Evolutionary conservation across 1,284 basidiomycete species (phyloP).

Genomic region (Xerocomus amazonicus): DNA sequence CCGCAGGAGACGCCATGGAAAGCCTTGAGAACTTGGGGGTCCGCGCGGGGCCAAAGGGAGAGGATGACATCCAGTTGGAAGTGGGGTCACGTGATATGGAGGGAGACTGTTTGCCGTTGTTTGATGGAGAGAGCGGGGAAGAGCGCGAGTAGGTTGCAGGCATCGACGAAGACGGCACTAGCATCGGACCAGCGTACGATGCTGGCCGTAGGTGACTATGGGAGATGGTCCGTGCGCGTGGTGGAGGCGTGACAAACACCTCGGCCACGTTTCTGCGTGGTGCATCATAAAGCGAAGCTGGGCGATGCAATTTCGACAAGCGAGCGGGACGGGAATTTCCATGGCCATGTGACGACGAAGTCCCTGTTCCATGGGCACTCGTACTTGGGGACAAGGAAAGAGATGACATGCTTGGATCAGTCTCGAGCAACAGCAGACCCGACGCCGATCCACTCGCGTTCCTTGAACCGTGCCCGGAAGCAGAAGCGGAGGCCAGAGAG

Average conservation of each 20-base stretch:
- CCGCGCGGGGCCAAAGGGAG: conserved; percentile 30
- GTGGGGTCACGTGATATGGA: conserved; percentile 27
- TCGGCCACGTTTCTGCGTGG: conserved; percentile 2
- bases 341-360: conserved; percentile 24
- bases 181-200: conserved; percentile 7
- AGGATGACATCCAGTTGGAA: conserved; percentile 31
- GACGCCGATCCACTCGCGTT: conserved; percentile 14
- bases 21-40: conserved; percentile 32
- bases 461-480: conserved; percentile 14
- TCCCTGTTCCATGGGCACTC: conserved; percentile 4
- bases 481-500: conserved; percentile 15
- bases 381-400: conserved; percentile 15
- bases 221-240: conserved; percentile 23
- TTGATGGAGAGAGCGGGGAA: conserved; percentile 4
- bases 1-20: conserved; percentile 25
- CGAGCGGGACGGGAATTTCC: conserved; percentile 8
- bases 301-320: conserved; percentile 13
- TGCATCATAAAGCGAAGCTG: background rate
- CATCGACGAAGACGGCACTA: conserved; percentile 8
- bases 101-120: conserved; percentile 17
- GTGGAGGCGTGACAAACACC: conserved; percentile 9
- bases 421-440: conserved; percentile 9
- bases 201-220: conserved; percentile 17
- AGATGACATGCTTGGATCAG: conserved; percentile 27
- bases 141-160: conserved; percentile 19